Evolutionary conservation across 108 stramenopile genomes (phyloP).

Genomic region (Skeletonema potamos): DNA sequence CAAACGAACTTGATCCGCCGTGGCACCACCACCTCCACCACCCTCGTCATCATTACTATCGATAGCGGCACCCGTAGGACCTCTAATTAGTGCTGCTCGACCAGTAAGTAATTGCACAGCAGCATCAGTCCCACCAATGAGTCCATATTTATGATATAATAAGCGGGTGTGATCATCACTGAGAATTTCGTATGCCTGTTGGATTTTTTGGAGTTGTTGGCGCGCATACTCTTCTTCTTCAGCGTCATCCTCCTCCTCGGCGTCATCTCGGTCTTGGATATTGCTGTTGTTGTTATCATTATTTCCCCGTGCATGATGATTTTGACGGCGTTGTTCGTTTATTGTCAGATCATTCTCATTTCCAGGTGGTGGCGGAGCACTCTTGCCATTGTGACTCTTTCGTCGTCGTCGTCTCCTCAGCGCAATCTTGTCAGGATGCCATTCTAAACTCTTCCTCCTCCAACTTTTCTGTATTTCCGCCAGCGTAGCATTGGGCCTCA

Average conservation of each 20-base stretch:
- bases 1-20: constrained; percentile 15
- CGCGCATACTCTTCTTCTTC: constrained; percentile 6
- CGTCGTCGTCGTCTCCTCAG: neutral
- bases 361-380: constrained; percentile 6
- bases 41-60: too few species aligned
- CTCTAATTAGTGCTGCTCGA: constrained; percentile 1
- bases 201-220: constrained; percentile 41
- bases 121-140: constrained; percentile 53
- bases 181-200: constrained; percentile 72
- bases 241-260: too few species aligned
- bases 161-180: constrained; percentile 71
- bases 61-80: neutral
- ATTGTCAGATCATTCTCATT: neutral
- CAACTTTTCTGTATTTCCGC: constrained; percentile 74
- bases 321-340: neutral
- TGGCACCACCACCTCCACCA: neutral
- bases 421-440: constrained; percentile 85
- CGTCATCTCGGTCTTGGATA: too few species aligned
- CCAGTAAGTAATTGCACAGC: constrained; percentile 49
- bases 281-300: neutral
- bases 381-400: neutral
- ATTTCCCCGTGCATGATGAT: neutral
- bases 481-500: constrained; percentile 69
- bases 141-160: constrained; percentile 76
- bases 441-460: constrained; percentile 54